phyloP scores from a whole-genome alignment of 495 filamentous ascomycete genomes.

The Neurospora africana region DNA sequence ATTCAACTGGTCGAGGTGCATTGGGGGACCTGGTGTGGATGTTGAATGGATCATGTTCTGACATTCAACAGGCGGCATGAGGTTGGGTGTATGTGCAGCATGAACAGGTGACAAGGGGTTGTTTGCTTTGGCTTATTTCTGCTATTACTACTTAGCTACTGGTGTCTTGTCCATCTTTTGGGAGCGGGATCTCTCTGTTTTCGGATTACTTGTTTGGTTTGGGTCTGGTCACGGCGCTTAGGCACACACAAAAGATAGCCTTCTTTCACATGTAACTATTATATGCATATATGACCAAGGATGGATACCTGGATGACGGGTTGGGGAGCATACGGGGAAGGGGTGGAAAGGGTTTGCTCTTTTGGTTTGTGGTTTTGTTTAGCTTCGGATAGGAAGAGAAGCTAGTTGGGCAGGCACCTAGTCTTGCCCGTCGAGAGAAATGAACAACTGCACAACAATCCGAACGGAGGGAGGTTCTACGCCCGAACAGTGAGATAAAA shows the following conservation, averaged over 20 bases:
- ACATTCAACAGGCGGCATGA: not conserved
- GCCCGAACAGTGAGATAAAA: not conserved
- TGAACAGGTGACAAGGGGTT: not conserved
- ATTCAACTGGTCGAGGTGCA: constrained; percentile 70
- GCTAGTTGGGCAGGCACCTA: not conserved
- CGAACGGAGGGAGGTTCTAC: no score
- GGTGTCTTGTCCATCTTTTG: not conserved
- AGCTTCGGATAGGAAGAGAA: not conserved
- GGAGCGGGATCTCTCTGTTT: not conserved
- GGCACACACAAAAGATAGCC: not conserved
- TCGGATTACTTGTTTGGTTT: not conserved
- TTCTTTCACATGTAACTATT: not conserved
- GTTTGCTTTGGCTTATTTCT: not conserved
- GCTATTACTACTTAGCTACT: not conserved
- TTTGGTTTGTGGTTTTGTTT: not conserved
- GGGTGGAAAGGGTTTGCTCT: not conserved
- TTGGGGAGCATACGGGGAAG: not conserved
- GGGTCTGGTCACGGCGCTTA: not conserved
- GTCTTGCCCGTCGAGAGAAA: not conserved
- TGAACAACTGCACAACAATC: not conserved
- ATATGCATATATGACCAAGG: not conserved
- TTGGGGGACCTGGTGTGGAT: constrained; percentile 54
- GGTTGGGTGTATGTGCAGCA: not conserved
- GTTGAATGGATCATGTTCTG: constrained; percentile 86
- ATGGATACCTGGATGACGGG: not conserved